These are phyloP conservation scores for Lagenaria siceraria DNA, from an alignment of 306 rosid species.

Conservation along the genomic window DNA sequence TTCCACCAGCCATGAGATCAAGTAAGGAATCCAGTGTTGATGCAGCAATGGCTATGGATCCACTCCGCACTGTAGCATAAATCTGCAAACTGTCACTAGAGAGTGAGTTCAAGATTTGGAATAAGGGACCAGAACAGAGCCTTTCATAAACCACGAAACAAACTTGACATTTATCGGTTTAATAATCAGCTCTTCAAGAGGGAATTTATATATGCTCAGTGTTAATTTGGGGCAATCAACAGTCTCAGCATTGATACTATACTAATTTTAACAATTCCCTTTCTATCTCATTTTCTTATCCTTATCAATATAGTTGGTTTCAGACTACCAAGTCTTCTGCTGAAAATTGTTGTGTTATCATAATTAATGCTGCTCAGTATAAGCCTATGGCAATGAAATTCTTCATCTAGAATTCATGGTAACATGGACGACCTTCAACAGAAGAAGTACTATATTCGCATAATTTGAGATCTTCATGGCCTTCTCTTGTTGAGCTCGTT, in stretches of 20 bases:
- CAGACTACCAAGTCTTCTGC: neutral
- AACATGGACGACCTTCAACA: conserved; percentile 21
- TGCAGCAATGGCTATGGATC: conserved; percentile 51
- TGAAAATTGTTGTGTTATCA: neutral
- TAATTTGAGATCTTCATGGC: conserved; percentile 43
- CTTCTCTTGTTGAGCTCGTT: conserved; percentile 30
- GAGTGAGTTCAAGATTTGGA: neutral
- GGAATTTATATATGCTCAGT: neutral
- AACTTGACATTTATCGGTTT: neutral
- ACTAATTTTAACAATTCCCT: neutral
- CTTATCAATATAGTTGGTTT: neutral
- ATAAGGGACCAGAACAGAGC: neutral
- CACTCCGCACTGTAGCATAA: conserved; percentile 41
- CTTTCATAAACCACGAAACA: neutral
- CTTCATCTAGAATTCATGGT: neutral
- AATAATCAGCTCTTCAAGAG: neutral
- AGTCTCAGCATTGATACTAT: neutral
- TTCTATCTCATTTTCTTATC: neutral
- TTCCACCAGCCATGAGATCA: conserved; percentile 74
- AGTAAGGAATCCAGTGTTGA: conserved; percentile 50
- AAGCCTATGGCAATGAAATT: neutral
- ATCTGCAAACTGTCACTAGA: conserved; percentile 22
- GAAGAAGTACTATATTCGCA: conserved; percentile 35
- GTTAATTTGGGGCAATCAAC: neutral
- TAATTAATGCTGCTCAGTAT: neutral